Conservation (phyloP, 2,329 filamentous ascomycete species). For the Ophiognomonia clavigignenti-juglandacearum region DNA sequence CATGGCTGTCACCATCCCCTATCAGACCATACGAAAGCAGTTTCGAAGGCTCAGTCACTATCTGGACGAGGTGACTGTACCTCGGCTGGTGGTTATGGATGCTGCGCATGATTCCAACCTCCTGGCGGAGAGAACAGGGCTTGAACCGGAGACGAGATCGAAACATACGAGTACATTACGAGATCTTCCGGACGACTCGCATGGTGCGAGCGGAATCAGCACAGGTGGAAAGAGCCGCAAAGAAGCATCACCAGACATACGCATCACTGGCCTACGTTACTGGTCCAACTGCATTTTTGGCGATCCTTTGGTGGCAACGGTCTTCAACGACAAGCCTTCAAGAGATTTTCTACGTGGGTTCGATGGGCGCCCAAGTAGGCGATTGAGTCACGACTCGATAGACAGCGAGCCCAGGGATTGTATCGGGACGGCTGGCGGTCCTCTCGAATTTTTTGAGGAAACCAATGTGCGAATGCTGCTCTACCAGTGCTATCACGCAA, state of each 20-base stretch:
- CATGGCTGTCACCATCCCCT: conserved; percentile 52
- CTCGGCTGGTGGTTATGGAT: conserved; percentile 52
- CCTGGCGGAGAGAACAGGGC: conserved; percentile 31
- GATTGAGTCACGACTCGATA: conserved; percentile 15
- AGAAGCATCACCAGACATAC: conserved; percentile 19
- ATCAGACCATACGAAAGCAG: conserved; percentile 48
- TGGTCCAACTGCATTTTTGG: conserved; percentile 58
- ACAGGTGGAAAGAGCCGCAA: not conserved
- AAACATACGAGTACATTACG: not conserved
- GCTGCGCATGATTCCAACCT: conserved; percentile 45
- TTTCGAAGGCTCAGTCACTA: conserved; percentile 42
- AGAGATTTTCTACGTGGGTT: conserved; percentile 45
- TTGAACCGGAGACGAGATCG: not conserved
- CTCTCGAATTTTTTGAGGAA: conserved; percentile 40
- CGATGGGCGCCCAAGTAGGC: conserved; percentile 17
- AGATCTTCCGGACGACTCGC: conserved; percentile 5
- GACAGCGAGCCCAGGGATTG: conserved; percentile 9
- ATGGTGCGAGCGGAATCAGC: conserved; percentile 6
- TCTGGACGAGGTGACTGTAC: conserved; percentile 46
- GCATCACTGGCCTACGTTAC: conserved; percentile 48
- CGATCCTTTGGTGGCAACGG: conserved; percentile 49
- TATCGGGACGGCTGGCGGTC: conserved; percentile 7
- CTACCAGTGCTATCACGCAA: conserved; percentile 55
- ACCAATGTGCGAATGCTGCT: conserved; percentile 44
- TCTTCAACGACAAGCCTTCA: conserved; percentile 41